Percentiles rank a stretch among this genome's conserved stretches.
Conservation (phyloP, 2,329 filamentous ascomycete species). For the Didymella exigua region DNA sequence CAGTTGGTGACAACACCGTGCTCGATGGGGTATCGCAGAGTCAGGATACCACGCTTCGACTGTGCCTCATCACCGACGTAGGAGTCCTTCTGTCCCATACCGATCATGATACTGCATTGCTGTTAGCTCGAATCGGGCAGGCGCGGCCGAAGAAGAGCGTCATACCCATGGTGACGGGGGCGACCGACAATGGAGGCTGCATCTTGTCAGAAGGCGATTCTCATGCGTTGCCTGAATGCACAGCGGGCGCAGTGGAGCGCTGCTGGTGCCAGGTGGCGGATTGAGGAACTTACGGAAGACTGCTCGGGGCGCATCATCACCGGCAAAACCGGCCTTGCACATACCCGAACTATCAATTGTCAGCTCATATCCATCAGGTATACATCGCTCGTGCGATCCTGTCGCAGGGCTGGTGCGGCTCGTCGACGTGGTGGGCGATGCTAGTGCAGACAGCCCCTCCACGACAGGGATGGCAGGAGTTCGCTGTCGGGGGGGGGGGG, state of each 20-base stretch:
- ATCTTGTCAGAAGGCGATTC: constrained; percentile 31
- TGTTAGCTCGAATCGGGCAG: constrained; percentile 47
- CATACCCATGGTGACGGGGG: constrained; percentile 99
- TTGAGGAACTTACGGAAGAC: constrained; percentile 90
- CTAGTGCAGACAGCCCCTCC: constrained; percentile 44
- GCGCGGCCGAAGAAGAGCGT: constrained; percentile 36
- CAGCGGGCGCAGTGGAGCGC: constrained; percentile 14
- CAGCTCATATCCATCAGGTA: constrained; percentile 42
- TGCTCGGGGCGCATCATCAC: constrained; percentile 99
- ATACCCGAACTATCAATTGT: constrained; percentile 85
- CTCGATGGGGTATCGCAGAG: constrained; percentile 99
- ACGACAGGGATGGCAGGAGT: constrained; percentile 44
- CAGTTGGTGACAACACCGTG: constrained; percentile 99
- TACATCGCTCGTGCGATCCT: constrained; percentile 29
- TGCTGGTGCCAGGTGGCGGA: constrained; percentile 16
- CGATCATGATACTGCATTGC: constrained; percentile 93
- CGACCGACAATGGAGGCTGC: constrained; percentile 98
- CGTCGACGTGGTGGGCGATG: constrained; percentile 31
- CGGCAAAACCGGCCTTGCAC: constrained; percentile 99
- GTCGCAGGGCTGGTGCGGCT: constrained; percentile 29
- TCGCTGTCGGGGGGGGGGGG: constrained; percentile 41
- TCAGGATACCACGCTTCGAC: constrained; percentile 99
- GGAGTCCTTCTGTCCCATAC: constrained; percentile 99
- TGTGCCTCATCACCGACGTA: constrained; percentile 99
- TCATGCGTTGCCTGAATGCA: constrained; percentile 16